phyloP scores from a whole-genome alignment of 441 rosid species.

The Adansonia gregorii region DNA sequence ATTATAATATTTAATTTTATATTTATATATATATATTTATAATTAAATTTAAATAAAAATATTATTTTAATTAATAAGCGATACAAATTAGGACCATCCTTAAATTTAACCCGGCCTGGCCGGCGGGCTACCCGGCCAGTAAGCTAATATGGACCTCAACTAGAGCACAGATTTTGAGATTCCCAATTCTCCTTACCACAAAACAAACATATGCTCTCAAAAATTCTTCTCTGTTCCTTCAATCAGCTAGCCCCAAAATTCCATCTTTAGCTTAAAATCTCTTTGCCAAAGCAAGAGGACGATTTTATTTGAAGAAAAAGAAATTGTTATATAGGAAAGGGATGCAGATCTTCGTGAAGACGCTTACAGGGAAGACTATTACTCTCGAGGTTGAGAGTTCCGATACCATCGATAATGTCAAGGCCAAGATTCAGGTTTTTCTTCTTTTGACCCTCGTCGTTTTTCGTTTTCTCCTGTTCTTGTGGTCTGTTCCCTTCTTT shows the following conservation, averaged over 20 bases:
- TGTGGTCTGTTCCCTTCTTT: neutral
- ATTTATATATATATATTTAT: too few relatives aligned
- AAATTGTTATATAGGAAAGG: neutral
- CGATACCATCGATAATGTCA: constrained; percentile 52
- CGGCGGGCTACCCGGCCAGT: neutral
- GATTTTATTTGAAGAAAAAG: neutral
- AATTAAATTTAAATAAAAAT: too few relatives aligned
- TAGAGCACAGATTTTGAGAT: neutral
- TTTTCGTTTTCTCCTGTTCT: neutral
- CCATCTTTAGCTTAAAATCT: neutral
- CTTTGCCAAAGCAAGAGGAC: neutral
- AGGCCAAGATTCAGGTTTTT: constrained; percentile 54
- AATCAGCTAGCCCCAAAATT: neutral
- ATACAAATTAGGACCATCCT: too few relatives aligned
- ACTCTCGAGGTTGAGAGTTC: constrained; percentile 57
- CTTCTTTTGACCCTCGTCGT: neutral
- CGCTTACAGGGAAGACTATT: constrained; percentile 52
- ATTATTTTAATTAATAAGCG: too few relatives aligned
- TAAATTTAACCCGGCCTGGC: too few relatives aligned
- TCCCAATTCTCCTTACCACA: neutral
- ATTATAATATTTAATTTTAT: too few relatives aligned
- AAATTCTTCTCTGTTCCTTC: neutral
- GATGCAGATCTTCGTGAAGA: constrained; percentile 61
- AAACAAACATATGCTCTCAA: neutral
- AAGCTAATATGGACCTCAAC: neutral